Evolutionary conservation across 805 yeast genomes (phyloP), one percentile per base, ranked within the genome.

Genomic region (Starmerella davenportii): DNA sequence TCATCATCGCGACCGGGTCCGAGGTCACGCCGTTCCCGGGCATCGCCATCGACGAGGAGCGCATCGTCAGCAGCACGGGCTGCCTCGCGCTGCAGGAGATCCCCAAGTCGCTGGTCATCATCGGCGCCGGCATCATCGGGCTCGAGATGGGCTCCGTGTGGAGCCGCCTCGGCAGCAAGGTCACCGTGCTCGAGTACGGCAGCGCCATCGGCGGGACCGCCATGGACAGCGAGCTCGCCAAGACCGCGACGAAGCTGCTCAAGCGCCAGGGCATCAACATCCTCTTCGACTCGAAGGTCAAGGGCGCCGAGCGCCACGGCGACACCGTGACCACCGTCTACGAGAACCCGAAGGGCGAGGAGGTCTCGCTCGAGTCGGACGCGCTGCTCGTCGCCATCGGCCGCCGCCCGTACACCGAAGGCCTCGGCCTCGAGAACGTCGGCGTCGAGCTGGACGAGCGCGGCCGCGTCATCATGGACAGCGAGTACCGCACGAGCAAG

Each of bases 41-140:
- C 45, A 81, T 90, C 53, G 76, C 74, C 51, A 74, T 90, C 48
- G 99, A 90, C 57, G 96, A 90, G 66, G 92, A 87, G 69, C 77
- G 93, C 66, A 90, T 90, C 51, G 95, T 90, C 39, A 70, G 93
- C 28, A 84, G 95, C 24, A 90, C 99, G 35, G 99, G 99, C 53
- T 79, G 81, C 42, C 65, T 90, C 41, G 61, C 78, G 19, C 69
- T 90, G 53, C 70, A 72, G 60, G 94, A 85, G 67, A 69, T 90
- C 43, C 99, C 99, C 57, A 84, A 90, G 70, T 75, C 69, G 59
- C 55, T 90, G 57, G 78, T 87, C 50, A 75, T 90, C 63, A 87
- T 90, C 54, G 99, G 99, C 60, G 99, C 95, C 65, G 98, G 99
- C 70, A 87, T 90, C 66, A 90, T 90, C 59, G 99, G 99, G 57